Evolutionary conservation across 176 grass and related monocot species (phyloP), one percentile per base, ranked within the genome.

Genomic region (Oryza meridionalis): DNA sequence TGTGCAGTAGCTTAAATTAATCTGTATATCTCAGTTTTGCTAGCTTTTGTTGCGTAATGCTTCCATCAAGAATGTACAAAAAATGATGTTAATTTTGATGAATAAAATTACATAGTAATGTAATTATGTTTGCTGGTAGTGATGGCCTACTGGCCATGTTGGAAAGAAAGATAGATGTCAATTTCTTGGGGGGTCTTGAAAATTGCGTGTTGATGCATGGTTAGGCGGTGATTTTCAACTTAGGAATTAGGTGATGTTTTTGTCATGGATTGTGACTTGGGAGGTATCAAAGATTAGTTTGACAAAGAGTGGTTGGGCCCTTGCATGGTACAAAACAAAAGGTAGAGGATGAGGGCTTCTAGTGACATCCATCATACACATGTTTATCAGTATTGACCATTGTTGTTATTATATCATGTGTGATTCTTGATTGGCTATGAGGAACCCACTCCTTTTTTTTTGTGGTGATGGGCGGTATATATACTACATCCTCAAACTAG

Each of bases 181-280:
- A 53, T 86, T 80, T 90, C 80, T 79, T 37, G 35, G 35, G 4
- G 26, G 33, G 59, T 40, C 74, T 75, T 73, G 24, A 61, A 64
- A 32, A 32, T 50, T 9, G 3, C 24, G 46, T 55, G 80, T 51
- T 80, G 62, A 64, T 32, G 27, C 61, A 59, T 79, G 59, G 11
- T 37, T 16, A 75, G 88, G 75, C 84, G 80, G 84, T 64, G 55
- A 64, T 87, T 87, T 87, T 83, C 80, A 65, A 64, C 38, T 40
- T 4, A 24, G 29, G 69, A 61, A 79, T 86, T 87, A 63, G 89
- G 80, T 87, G 81, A 90, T 10, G 47, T 50, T 70, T 62, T 69
- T 43, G 69, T 70, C 37, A 75, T 69, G 75, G 80, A 90, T 79
- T 43, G 75, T 84, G 80, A 87, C 76, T 31, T 27, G 6, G 9